These are phyloP conservation scores for Candida chauliodis DNA, from an alignment of 805 yeast species.

Conservation along the genomic window DNA sequence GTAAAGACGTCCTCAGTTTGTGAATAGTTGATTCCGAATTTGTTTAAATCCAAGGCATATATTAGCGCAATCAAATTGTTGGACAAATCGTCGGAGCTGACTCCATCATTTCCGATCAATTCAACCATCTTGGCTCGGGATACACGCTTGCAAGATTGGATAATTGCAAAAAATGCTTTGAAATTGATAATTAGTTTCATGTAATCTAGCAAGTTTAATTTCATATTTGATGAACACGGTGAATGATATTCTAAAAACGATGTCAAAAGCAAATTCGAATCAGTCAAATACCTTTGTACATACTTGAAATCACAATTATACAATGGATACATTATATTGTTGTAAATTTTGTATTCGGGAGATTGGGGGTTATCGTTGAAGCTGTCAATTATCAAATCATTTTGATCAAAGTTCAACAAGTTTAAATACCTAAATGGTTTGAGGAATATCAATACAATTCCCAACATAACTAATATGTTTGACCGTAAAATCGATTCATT, in stretches of 20 bases:
- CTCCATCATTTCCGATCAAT: slow-evolving; percentile 23
- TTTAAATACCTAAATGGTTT: slow-evolving; percentile 28
- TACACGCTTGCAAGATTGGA: slow-evolving; percentile 23
- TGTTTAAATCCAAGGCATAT: slow-evolving; percentile 25
- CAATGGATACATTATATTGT: slow-evolving; percentile 17
- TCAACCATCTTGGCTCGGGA: slow-evolving; percentile 19
- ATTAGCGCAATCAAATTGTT: slow-evolving; percentile 21
- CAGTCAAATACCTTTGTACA: slow-evolving; percentile 13
- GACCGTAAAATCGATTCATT: slow-evolving; percentile 12
- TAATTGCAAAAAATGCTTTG: slow-evolving; percentile 27
- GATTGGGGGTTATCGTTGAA: slow-evolving; percentile 14
- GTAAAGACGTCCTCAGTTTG: slow-evolving; percentile 21
- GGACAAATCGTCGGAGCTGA: slow-evolving; percentile 11
- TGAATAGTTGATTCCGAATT: slow-evolving; percentile 24
- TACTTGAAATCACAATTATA: slow-evolving; percentile 17
- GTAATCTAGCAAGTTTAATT: slow-evolving; percentile 18
- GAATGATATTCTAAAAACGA: slow-evolving; percentile 16
- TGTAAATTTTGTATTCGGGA: slow-evolving; percentile 16
- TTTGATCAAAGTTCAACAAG: slow-evolving; percentile 18
- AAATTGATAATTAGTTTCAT: slow-evolving; percentile 25
- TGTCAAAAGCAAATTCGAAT: slow-evolving; percentile 11
- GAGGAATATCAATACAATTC: slow-evolving; percentile 21
- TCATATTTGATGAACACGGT: slow-evolving; percentile 12
- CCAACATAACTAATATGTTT: slow-evolving; percentile 21
- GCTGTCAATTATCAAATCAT: slow-evolving; percentile 17